Evolutionary conservation across 2,329 filamentous ascomycete genomes (phyloP), one percentile per base, ranked within the genome.

Genomic region (Colletotrichum plurivorum): DNA sequence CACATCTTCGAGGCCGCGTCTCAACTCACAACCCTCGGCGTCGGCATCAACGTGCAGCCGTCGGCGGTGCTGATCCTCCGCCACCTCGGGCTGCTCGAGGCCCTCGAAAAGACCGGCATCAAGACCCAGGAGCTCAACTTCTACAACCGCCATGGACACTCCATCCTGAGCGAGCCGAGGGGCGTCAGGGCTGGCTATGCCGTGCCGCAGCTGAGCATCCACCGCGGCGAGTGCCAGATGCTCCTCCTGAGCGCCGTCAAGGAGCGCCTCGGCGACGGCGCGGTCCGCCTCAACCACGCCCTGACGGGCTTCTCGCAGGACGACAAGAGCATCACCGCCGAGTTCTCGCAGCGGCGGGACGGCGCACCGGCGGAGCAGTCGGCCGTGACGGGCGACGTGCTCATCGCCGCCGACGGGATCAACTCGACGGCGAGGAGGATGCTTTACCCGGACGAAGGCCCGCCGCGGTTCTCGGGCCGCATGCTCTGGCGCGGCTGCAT

Each of bases 331-430:
- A 62, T 67, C 41, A 62, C 57, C 0, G 63, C 63, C 12, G 51
- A 67, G 20, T 62, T 67, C 8, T 62, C 49, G 4, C 63, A 18
- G 25, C 57, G 63, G 3, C 18, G 63, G 6, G 57, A 67, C 16
- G 63, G 63, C 18, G 49, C 57, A 51, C 57, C 51, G 1, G 63
- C 63, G 8, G 49, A 18, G 1, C 57, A 55, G 41, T 48, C 63
- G 2, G 54, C 20, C 15, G 57, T 62, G 12, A 56, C 57, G 9
- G 63, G 57, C 6, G 49, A 67, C 31, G 22, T 69, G 2, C 43
- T 69, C 9, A 59, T 69, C 27, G 66, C 61, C 18, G 61, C 66
- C 25, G 66, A 69, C 51, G 66, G 66, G 2, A 69, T 69, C 61
- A 65, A 69, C 36, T 69, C 66, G 1, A 66, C 61, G 7, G 66